A percentile compares a stretch with the other conserved stretches of the same genome.
phyloP scores from a whole-genome alignment of 176 grass and related monocot genomes.

The Melocanna baccifera region DNA sequence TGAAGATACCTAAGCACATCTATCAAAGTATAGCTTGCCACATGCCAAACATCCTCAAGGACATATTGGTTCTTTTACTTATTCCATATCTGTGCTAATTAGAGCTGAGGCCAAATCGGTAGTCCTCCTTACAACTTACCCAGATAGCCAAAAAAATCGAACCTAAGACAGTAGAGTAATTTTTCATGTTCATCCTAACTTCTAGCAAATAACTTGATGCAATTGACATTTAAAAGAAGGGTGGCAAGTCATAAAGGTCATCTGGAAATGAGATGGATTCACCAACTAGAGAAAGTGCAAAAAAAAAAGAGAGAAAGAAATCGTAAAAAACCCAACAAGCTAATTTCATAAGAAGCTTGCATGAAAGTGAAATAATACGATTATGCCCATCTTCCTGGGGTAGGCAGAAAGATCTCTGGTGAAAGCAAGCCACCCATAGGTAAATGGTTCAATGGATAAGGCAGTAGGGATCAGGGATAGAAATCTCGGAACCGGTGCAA shows the following conservation, averaged over 20 bases:
- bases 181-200: conserved; percentile 3
- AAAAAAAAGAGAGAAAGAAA: not conserved
- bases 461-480: not conserved
- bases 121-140: not conserved
- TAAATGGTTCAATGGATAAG: not conserved
- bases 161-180: not conserved
- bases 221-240: not conserved
- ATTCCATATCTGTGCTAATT: not conserved
- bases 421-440: not conserved
- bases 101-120: not conserved
- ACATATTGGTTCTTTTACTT: not conserved
- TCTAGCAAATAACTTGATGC: not conserved
- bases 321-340: not conserved
- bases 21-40: not conserved
- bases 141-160: not conserved
- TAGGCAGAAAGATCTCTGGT: not conserved
- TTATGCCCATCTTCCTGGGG: not conserved
- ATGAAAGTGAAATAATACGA: not conserved
- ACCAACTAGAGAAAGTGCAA: not conserved
- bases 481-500: no score
- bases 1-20: not conserved
- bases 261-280: not conserved
- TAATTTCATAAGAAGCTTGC: not conserved
- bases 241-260: not conserved
- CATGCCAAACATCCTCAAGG: not conserved